Conservation (phyloP, 2,329 filamentous ascomycete species). For the Fusarium sp. region DNA sequence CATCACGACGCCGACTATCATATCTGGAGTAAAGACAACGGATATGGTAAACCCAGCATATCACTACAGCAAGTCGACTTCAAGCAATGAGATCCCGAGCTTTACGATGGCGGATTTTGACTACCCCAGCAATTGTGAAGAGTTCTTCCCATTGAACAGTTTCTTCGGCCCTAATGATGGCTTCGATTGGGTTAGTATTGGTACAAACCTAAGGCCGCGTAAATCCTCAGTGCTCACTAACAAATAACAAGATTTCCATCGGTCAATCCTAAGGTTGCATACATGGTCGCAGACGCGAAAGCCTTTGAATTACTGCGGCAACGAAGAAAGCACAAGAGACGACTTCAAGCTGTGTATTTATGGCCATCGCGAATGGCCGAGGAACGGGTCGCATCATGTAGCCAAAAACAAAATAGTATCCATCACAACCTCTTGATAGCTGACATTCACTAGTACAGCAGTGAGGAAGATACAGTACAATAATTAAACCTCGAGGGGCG, state of each 20-base stretch:
- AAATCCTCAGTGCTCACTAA: slow-evolving; percentile 1
- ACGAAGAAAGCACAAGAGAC: neutral
- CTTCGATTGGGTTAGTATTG: slow-evolving; percentile 57
- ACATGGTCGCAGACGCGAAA: neutral
- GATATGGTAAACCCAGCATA: neutral
- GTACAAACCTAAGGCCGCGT: neutral
- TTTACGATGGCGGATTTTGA: slow-evolving; percentile 28
- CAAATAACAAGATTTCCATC: slow-evolving; percentile 44
- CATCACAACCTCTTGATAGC: neutral
- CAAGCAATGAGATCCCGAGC: slow-evolving; percentile 8
- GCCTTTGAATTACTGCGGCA: slow-evolving; percentile 18
- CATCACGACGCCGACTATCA: slow-evolving; percentile 45
- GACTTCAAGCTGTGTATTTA: neutral
- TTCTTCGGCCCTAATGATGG: slow-evolving; percentile 51
- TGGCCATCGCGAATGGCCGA: slow-evolving; percentile 32
- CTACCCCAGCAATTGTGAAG: slow-evolving; percentile 48
- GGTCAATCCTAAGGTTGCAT: slow-evolving; percentile 43
- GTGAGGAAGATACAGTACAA: neutral
- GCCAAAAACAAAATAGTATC: neutral
- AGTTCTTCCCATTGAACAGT: slow-evolving; percentile 53
- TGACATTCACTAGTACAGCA: neutral
- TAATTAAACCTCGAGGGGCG: neutral
- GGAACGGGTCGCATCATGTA: slow-evolving; percentile 27
- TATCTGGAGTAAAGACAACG: slow-evolving; percentile 10
- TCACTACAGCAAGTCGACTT: slow-evolving; percentile 4